Percentiles rank a stretch among this genome's conserved stretches.
Evolutionary conservation across 129 eudicot species (phyloP).

Genomic region (Erigeron canadensis): DNA sequence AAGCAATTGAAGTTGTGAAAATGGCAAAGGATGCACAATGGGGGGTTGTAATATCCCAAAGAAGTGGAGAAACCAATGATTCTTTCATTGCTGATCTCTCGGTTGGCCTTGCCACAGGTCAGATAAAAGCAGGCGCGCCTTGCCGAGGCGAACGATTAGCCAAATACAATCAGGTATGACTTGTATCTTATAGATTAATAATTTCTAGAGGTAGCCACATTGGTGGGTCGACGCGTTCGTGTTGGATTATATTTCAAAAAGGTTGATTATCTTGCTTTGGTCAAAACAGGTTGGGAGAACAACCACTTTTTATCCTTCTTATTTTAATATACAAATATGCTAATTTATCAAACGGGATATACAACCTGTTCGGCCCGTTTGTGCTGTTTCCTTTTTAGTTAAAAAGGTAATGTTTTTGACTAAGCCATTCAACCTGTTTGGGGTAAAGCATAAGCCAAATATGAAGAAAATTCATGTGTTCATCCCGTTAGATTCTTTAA

Average conservation of each 20-base stretch:
- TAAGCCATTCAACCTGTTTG: no score
- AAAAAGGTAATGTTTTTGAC: no score
- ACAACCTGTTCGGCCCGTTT: no score
- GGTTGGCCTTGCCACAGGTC: constrained; percentile 91
- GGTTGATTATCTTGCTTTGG: neutral
- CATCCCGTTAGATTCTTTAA: no score
- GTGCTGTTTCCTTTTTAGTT: no score
- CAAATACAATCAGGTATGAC: constrained; percentile 85
- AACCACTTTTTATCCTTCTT: no score
- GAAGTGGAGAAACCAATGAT: constrained; percentile 96
- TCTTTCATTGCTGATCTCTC: constrained; percentile 88
- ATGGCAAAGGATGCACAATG: constrained; percentile 96
- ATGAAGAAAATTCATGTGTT: no score
- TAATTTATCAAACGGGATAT: no score
- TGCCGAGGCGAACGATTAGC: constrained; percentile 96
- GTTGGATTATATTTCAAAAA: neutral
- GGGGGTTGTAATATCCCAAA: constrained; percentile 90
- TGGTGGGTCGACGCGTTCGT: neutral
- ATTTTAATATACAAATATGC: no score
- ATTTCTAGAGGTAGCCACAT: neutral
- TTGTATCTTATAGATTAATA: neutral
- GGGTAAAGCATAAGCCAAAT: no score
- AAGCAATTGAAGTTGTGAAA: constrained; percentile 88
- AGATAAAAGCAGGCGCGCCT: constrained; percentile 96
- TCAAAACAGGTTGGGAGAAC: no score